Evolutionary conservation across 2,329 filamentous ascomycete species (phyloP), one percentile per base, ranked within the genome.

Genomic region (Diplodia sapinea): DNA sequence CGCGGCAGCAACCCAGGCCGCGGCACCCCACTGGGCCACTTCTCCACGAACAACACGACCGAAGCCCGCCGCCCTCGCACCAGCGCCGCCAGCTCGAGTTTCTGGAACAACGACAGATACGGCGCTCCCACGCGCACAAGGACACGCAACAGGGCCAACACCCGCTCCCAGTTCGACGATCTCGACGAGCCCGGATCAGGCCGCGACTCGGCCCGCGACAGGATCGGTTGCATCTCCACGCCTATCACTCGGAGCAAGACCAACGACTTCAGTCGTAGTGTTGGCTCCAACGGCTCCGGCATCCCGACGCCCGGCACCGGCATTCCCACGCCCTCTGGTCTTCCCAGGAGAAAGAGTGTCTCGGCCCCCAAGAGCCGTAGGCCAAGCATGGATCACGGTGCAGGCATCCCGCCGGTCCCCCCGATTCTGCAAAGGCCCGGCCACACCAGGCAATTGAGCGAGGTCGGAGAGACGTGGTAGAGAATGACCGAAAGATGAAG

Each of bases 401-500:
- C 33, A 47, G 50, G 47, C 23, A 59, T 55, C 7, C 56, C 66
- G 36, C 50, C 57, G 43, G 43, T 36, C 23, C 43, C 26, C 36
- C 47, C 20, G 31, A 47, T 55, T n/a, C 8, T 57, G 36, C 52
- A 29, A 49, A 20, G 54, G 13, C 40, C n/a, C 11, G 36, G 36
- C 20, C 47, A 70, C 68, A 17, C 55, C 70, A 78, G 84, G 70
- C 84, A 83, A 72, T 78, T 84, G 73, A 84, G 80, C 75, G 84
- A 85, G 68, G 78, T 86, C 55, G 86, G 86, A 51, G 85, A 88
- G 77, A 86, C 84, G n/a, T 87, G 84, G 75, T 87, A 79, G 77
- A 56, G 38, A 49, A 63, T 31, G 59, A 50, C 26, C 29, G 31
- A 51, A 63, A 20, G 26, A 63, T n/a, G 59, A 63, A 20, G 36